Evolutionary conservation across 108 stramenopile species (phyloP).

Genomic region (Fragilaria crotonensis): DNA sequence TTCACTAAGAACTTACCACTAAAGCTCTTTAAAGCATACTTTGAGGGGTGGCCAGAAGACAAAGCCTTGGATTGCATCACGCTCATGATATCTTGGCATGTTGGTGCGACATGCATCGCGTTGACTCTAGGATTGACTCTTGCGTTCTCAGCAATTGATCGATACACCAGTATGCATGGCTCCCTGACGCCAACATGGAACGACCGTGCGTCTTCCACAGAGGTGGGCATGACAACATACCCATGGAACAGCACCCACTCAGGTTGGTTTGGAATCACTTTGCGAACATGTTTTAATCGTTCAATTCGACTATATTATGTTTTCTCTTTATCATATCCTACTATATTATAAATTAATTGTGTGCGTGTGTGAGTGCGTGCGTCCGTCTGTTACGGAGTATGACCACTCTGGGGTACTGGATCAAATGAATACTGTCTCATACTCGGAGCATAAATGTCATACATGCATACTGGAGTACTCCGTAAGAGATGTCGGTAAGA

Average conservation of each 20-base stretch:
- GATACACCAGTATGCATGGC: slow-evolving; percentile 57
- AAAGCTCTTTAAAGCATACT: slow-evolving; percentile 16
- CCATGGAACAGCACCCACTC: slow-evolving; percentile 81
- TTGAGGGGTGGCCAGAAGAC: not conserved
- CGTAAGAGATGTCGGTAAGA: too few species aligned
- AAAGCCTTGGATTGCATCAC: not conserved
- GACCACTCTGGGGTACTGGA: too few species aligned
- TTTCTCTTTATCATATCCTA: too few species aligned
- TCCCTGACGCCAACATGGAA: slow-evolving; percentile 70
- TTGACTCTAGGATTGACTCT: not conserved
- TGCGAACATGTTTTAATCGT: not conserved
- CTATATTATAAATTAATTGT: too few species aligned
- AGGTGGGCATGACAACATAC: slow-evolving; percentile 46
- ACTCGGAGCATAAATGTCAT: too few species aligned
- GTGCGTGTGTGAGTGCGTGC: too few species aligned
- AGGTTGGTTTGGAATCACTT: not conserved
- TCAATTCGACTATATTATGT: too few species aligned
- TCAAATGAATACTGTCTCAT: too few species aligned
- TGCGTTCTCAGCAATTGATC: slow-evolving; percentile 14
- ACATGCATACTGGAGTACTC: too few species aligned
- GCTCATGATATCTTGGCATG: slow-evolving; percentile 1
- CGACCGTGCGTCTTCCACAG: slow-evolving; percentile 65
- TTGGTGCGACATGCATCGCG: slow-evolving; percentile 20
- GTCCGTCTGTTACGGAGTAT: too few species aligned
- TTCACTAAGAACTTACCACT: slow-evolving; percentile 1